phyloP scores from a whole-genome alignment of 1,284 basidiomycete genomes.

The Laetiporus sulphureus region DNA sequence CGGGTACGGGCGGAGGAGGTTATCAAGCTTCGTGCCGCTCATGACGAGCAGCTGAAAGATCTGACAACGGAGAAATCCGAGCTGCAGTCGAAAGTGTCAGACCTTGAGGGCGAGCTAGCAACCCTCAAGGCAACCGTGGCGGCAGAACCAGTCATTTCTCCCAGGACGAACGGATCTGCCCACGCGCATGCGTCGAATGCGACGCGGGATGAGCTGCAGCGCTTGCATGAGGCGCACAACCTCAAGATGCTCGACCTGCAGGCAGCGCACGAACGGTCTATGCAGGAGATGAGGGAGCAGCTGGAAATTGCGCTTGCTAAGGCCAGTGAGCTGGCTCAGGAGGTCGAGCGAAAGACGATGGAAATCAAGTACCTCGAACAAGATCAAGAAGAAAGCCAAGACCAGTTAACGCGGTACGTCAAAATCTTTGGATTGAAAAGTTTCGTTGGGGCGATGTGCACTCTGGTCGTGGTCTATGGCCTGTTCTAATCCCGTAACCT shows the following conservation, averaged over 20 bases:
- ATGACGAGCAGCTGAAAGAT: conserved; percentile 51
- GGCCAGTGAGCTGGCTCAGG: conserved; percentile 50
- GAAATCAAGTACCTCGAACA: conserved; percentile 73
- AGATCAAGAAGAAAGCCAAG: conserved; percentile 68
- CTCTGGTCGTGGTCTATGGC: conserved; percentile 50
- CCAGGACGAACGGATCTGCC: conserved; percentile 49
- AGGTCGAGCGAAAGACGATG: conserved; percentile 65
- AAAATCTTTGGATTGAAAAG: conserved; percentile 51
- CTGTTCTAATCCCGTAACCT: conserved; percentile 33
- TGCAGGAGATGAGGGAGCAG: conserved; percentile 52
- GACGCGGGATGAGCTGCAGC: conserved; percentile 67
- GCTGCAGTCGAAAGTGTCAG: conserved; percentile 52
- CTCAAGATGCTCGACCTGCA: conserved; percentile 73
- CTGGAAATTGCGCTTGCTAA: conserved; percentile 50
- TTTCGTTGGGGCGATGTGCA: conserved; percentile 45
- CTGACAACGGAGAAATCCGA: conserved; percentile 53
- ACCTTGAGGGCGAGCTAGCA: conserved; percentile 70
- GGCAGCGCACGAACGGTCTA: conserved; percentile 59
- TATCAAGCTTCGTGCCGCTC: conserved; percentile 47
- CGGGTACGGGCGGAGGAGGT: conserved; percentile 62
- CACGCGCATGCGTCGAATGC: conserved; percentile 44
- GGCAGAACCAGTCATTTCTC: conserved; percentile 37
- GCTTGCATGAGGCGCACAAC: conserved; percentile 75
- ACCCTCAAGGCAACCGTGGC: conserved; percentile 50
- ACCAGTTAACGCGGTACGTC: conserved; percentile 74